Evolutionary conservation across 306 rosid genomes (phyloP).

Genomic region (Pyrus pyrifolia): DNA sequence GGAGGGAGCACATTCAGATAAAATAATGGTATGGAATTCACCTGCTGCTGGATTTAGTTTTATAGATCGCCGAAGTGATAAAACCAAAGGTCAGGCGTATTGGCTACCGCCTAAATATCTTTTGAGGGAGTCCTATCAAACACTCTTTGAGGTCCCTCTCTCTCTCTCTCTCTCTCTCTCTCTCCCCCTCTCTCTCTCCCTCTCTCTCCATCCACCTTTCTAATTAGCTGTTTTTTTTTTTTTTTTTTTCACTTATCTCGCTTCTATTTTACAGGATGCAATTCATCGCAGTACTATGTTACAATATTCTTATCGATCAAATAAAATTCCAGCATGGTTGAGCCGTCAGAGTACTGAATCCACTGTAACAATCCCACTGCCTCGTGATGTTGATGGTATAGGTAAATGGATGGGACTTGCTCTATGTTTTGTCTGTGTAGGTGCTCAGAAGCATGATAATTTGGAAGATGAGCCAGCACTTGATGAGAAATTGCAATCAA

Average conservation of each 20-base stretch:
- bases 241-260: background rate
- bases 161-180: background rate
- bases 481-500: background rate
- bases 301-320: background rate
- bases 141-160: constrained; percentile 1
- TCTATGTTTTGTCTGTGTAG: background rate
- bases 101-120: background rate
- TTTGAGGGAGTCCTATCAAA: background rate
- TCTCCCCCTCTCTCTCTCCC: background rate
- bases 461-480: background rate
- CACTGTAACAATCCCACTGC: background rate
- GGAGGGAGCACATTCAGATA: background rate
- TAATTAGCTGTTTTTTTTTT: background rate
- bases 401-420: constrained; percentile 17
- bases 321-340: background rate
- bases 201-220: background rate
- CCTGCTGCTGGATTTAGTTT: background rate
- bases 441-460: background rate
- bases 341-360: background rate
- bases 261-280: background rate
- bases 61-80: background rate
- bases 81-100: background rate
- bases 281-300: background rate
- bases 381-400: background rate
- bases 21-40: background rate